These are phyloP conservation scores for Schizosaccharomyces versatilis DNA, from an alignment of 1,139 yeast species.

Conservation along the genomic window DNA sequence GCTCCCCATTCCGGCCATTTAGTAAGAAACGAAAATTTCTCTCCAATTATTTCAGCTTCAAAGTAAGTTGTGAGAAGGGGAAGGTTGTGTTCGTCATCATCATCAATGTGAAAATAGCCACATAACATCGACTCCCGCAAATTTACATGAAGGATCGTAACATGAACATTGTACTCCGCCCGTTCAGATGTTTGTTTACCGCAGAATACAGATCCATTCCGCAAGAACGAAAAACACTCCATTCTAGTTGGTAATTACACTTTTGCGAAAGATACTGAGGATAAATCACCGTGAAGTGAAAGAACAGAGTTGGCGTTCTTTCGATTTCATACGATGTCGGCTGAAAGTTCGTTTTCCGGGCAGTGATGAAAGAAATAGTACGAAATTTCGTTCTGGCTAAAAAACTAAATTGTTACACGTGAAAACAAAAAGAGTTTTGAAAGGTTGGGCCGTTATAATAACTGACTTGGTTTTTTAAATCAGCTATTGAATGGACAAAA, in stretches of 20 bases:
- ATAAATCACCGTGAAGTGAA: too few relatives aligned
- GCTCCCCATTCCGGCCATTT: conserved; percentile 37
- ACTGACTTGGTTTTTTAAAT: too few relatives aligned
- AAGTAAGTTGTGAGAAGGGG: conserved; percentile 72
- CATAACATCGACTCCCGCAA: conserved; percentile 37
- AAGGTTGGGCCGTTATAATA: too few relatives aligned
- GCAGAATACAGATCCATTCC: conserved; percentile 39
- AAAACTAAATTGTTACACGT: too few relatives aligned
- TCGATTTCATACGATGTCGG: too few relatives aligned
- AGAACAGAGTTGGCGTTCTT: too few relatives aligned
- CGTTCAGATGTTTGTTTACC: conserved; percentile 63
- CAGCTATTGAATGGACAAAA: too few relatives aligned
- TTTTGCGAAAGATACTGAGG: too few relatives aligned
- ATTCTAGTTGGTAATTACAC: not conserved
- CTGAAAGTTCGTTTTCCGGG: too few relatives aligned
- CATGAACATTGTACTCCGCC: conserved; percentile 38
- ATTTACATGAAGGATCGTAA: conserved; percentile 52
- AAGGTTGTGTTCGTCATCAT: conserved; percentile 43
- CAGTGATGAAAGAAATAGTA: too few relatives aligned
- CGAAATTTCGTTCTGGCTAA: too few relatives aligned
- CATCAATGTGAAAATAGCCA: conserved; percentile 62
- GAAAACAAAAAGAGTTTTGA: too few relatives aligned
- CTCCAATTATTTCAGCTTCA: conserved; percentile 65
- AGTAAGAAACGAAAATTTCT: conserved; percentile 29
- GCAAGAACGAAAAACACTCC: conserved; percentile 20